Evolutionary conservation across 1,284 basidiomycete genomes (phyloP).

Genomic region (Boletellus deceptivus): DNA sequence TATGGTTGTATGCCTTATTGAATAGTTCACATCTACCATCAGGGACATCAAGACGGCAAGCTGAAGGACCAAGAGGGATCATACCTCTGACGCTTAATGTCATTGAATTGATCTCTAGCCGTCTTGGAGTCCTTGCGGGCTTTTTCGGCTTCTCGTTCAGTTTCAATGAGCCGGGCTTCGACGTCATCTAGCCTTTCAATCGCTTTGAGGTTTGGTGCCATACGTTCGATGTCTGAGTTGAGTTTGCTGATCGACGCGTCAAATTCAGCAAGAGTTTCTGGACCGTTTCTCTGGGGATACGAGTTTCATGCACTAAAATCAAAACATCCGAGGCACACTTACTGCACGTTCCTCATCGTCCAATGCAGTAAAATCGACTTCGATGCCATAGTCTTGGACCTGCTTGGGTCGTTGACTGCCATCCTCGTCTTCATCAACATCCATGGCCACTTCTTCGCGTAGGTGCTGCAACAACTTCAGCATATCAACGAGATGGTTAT

Average conservation of each 20-base stretch:
- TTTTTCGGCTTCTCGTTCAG: slow-evolving; percentile 75
- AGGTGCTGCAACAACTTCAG: slow-evolving; percentile 55
- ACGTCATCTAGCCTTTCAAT: slow-evolving; percentile 94
- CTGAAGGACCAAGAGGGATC: slow-evolving; percentile 12
- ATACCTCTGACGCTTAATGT: slow-evolving; percentile 80
- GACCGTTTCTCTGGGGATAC: slow-evolving; percentile 56
- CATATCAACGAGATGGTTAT: neutral
- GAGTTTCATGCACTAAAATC: slow-evolving; percentile 1
- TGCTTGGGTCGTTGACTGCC: slow-evolving; percentile 69
- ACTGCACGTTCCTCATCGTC: slow-evolving; percentile 84
- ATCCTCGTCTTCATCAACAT: slow-evolving; percentile 82
- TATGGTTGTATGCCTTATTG: slow-evolving; percentile 96
- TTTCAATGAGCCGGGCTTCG: slow-evolving; percentile 71
- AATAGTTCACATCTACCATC: slow-evolving; percentile 73
- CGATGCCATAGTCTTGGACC: slow-evolving; percentile 85
- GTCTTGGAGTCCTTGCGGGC: slow-evolving; percentile 81
- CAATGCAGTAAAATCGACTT: slow-evolving; percentile 82
- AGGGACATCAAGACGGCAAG: neutral
- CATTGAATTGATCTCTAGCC: slow-evolving; percentile 89
- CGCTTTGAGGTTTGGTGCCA: slow-evolving; percentile 97
- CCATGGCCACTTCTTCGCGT: slow-evolving; percentile 84
- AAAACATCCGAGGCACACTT: slow-evolving; percentile 16
- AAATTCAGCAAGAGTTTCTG: slow-evolving; percentile 70
- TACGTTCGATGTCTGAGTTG: slow-evolving; percentile 83
- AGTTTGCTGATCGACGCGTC: slow-evolving; percentile 77